phyloP scores from a whole-genome alignment of 148 eudicot genomes.

The Fagopyrum esculentum region DNA sequence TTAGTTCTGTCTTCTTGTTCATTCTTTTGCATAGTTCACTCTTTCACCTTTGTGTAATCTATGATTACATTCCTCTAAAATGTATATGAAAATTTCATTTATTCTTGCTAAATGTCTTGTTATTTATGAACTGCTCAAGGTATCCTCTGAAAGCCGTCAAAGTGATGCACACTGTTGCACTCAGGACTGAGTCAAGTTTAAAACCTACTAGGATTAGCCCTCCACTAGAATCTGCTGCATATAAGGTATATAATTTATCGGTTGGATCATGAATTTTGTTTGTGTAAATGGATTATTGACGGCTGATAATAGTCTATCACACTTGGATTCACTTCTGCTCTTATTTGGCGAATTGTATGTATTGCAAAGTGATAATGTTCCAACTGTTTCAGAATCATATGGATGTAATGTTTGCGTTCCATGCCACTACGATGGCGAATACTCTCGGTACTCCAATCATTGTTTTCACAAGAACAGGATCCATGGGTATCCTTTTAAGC shows the following conservation, averaged over 20 bases:
- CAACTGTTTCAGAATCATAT: conserved; percentile 56
- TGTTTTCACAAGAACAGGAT: conserved; percentile 97
- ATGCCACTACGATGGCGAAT: conserved; percentile 86
- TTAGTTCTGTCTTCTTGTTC: too few species aligned
- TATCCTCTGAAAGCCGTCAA: conserved; percentile 92
- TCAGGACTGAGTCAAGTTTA: conserved; percentile 73
- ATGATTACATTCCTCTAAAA: not conserved
- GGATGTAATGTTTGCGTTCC: conserved; percentile 92
- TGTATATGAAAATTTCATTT: not conserved
- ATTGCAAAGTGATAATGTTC: not conserved
- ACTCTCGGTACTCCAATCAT: conserved; percentile 79
- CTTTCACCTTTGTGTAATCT: too few species aligned
- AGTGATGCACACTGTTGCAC: conserved; percentile 96
- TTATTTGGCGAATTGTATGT: not conserved
- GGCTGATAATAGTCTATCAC: not conserved
- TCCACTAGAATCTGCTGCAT: conserved; percentile 8
- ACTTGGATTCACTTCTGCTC: not conserved
- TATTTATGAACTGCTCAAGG: conserved; percentile 26
- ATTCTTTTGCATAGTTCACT: too few species aligned
- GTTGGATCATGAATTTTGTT: not conserved
- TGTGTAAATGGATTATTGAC: not conserved
- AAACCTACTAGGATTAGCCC: conserved; percentile 4
- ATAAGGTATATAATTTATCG: conserved; percentile 1
- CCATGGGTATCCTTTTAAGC: conserved; percentile 86
- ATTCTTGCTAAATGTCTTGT: conserved; percentile 12